Evolutionary conservation across 345 rosid species (phyloP), one percentile per base, ranked within the genome.

Genomic region (Cochlearia excelsa): DNA sequence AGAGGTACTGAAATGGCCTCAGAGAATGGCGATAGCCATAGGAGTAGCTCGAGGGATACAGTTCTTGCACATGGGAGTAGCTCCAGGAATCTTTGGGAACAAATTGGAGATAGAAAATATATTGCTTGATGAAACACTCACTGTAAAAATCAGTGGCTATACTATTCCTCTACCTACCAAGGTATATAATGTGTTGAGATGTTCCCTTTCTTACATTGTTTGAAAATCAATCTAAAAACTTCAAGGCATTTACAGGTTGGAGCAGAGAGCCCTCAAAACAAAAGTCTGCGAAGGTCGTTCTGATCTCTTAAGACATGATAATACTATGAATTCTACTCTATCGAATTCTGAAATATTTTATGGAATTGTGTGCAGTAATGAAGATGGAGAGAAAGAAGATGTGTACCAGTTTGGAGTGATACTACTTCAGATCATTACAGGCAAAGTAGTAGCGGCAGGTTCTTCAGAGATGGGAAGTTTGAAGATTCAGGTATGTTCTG

Each of bases 41-140:
- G 95, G 95, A 9, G 78, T 85, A 5, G 88, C 96, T 4, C 82
- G 95, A 56, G 98, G 96, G 64, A 79, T 86, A 61, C 98, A 88
- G 54, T 92, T 92, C 84, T 74, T 92, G 75, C 98, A 92, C 75
- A 78, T 83, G 7, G 96, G 95, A 66, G 83, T 88, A 34, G 79
- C 95, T 23, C 88, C 92, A 6, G 90, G 90, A 8, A 76, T 92
- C 39, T 84, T 76, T 40, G 93, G 96, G 63, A 88, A 86, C 59
- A 78, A 83, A 71, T 43, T 92, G 69, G 81, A 86, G 70, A 75
- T 86, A 4, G 89, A 84, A 26, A 80, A 84, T 66, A 79, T 92
- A 28, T 46, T 86, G 75, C 73, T 92, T 65, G 96, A 84, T 67
- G 95, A 86, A 23, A 76, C 73, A 71, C 95, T 92, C 61, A 77